Evolutionary conservation across 2,329 filamentous ascomycete genomes (phyloP), one percentile per base, ranked within the genome.

Genomic region (Cercospora sojina): DNA sequence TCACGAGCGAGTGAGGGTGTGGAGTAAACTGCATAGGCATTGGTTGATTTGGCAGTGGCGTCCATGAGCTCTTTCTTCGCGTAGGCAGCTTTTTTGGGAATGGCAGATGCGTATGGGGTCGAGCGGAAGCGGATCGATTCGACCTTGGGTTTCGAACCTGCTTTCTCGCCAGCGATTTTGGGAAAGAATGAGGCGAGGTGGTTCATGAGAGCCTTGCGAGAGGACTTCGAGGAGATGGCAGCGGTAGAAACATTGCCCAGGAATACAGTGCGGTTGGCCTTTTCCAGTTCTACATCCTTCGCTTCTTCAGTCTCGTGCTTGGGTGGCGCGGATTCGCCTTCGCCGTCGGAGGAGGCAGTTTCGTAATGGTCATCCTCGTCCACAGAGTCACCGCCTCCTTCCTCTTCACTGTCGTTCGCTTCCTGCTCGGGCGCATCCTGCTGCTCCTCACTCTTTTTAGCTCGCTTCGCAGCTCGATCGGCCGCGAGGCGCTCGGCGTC

Each of bases 101-200:
- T 86, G 16, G 88, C 86, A 29, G 88, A 88, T 5, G 90, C 86
- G 78, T 96, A 98, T 2, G 95, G 91, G 13, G 93, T 92, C 7
- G 94, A 98, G 65, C 95, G 91, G 84, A 98, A 99, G 23, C 95
- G 92, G 67, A 99, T 84, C 2, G 93, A 97, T 77, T 97, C 91
- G 53, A 99, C 83, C 74, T 91, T 93, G 79, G 91, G 90, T 20
- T 84, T 81, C 12, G 80, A 77, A 20, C 81, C 82, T 66, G 79
- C 76, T 25, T 74, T 74, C 1, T 84, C 81, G 1, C 77, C 79
- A 56, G 79, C 83, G 69, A 81, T 82, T 72, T 77, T 84, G 72
- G 78, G 83, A 59, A 96, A 83, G 74, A 92, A 90, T 0, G 92
- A 92, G n/a, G 86, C 84, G 55, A 97, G 86, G 77, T 97, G 92